phyloP scores from a whole-genome alignment of 192 early-diverging fungal genomes.

The Funneliformis mosseae region DNA sequence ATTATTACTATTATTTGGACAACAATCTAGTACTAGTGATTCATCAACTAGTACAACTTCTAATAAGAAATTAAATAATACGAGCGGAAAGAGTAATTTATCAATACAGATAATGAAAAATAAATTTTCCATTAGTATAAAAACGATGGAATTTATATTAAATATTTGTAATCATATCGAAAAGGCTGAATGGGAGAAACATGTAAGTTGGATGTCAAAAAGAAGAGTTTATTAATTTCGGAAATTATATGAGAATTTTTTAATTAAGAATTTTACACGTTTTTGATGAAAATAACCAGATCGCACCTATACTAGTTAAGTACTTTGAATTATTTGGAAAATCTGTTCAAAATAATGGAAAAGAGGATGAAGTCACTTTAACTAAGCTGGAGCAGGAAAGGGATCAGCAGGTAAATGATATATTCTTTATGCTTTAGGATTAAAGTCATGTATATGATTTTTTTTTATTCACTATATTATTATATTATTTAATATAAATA shows the following conservation, averaged over 20 bases:
- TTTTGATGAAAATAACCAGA: conserved; percentile 38
- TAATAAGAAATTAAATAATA: conserved; percentile 11
- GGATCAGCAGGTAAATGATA: conserved; percentile 48
- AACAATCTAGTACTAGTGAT: background rate
- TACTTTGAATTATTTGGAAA: conserved; percentile 61
- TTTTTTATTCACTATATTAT: background rate
- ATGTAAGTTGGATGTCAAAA: conserved; percentile 33
- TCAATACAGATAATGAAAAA: conserved; percentile 20
- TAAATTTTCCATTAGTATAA: conserved; percentile 39
- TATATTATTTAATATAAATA: background rate
- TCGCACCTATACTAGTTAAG: conserved; percentile 57
- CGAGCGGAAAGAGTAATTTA: conserved; percentile 26
- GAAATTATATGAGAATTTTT: background rate
- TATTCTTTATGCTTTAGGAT: background rate
- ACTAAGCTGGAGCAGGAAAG: conserved; percentile 49
- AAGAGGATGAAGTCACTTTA: conserved; percentile 31
- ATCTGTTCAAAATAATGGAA: conserved; percentile 30
- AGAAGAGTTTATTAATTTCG: background rate
- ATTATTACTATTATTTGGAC: conserved; percentile 39
- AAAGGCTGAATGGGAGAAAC: conserved; percentile 44
- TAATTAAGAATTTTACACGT: background rate
- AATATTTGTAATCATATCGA: conserved; percentile 41
- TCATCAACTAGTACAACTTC: conserved; percentile 38
- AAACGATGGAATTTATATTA: conserved; percentile 42
- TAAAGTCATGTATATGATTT: too few relatives aligned